phyloP scores from a whole-genome alignment of 2,329 filamentous ascomycete genomes.

The Fusarium oxysporum region DNA sequence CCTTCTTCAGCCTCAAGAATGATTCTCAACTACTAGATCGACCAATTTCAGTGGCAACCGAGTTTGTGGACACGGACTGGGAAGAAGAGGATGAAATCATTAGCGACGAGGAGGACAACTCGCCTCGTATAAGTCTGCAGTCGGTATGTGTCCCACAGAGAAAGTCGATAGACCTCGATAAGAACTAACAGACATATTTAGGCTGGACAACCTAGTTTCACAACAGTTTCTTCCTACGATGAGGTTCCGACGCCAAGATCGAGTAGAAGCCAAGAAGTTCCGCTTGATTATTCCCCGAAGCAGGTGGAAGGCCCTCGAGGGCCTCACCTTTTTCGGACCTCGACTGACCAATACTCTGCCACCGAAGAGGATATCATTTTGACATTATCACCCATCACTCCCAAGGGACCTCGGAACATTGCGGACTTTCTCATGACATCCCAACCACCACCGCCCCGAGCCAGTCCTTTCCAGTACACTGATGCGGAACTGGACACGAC shows the following conservation, averaged over 20 bases:
- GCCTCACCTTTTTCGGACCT: conserved; percentile 86
- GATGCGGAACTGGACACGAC: conserved; percentile 67
- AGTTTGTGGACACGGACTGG: conserved; percentile 82
- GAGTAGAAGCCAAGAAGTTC: conserved; percentile 68
- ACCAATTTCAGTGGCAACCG: conserved; percentile 77
- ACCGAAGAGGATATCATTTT: conserved; percentile 65
- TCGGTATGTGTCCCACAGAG: conserved; percentile 67
- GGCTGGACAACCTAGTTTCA: conserved; percentile 80
- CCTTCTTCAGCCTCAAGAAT: conserved; percentile 70
- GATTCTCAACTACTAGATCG: conserved; percentile 60
- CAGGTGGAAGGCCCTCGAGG: conserved; percentile 83
- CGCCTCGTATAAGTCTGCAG: conserved; percentile 74
- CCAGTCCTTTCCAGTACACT: conserved; percentile 68
- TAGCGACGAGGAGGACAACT: conserved; percentile 72
- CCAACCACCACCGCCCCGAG: conserved; percentile 49
- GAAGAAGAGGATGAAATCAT: conserved; percentile 74
- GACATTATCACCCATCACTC: conserved; percentile 79
- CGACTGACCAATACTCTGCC: conserved; percentile 55
- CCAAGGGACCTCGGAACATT: conserved; percentile 64
- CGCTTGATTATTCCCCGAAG: conserved; percentile 70
- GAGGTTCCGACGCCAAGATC: conserved; percentile 83
- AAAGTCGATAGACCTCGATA: not conserved
- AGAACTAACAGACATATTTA: conserved; percentile 51
- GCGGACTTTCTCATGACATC: conserved; percentile 43
- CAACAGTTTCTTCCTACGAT: conserved; percentile 88